Conservation (phyloP, 2,329 filamentous ascomycete species). For the Xylariales sp. region DNA sequence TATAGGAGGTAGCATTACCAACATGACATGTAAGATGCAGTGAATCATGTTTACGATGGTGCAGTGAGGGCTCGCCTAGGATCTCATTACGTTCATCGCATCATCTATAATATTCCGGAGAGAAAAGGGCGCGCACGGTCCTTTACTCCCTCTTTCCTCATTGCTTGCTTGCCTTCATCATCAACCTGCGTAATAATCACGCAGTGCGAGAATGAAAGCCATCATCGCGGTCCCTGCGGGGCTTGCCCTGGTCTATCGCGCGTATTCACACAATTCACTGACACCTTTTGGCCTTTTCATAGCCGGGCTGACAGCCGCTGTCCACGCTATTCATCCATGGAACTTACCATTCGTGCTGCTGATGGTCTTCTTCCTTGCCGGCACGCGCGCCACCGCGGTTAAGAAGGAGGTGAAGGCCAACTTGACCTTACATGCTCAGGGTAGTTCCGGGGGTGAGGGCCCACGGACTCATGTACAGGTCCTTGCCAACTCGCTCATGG, state of each 20-base stretch:
- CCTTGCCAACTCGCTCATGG: slow-evolving; percentile 86
- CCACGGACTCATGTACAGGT: slow-evolving; percentile 88
- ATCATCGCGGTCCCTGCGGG: slow-evolving; percentile 69
- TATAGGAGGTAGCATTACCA: neutral
- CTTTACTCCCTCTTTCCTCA: neutral
- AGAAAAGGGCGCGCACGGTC: neutral
- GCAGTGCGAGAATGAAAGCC: slow-evolving; percentile 62
- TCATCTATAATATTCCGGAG: neutral
- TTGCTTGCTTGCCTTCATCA: neutral
- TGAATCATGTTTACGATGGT: neutral
- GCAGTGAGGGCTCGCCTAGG: neutral
- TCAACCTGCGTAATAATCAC: neutral
- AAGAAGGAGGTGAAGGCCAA: slow-evolving; percentile 88
- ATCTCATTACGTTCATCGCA: neutral
- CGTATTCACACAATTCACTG: slow-evolving; percentile 78
- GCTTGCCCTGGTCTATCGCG: slow-evolving; percentile 71
- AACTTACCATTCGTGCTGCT: slow-evolving; percentile 89
- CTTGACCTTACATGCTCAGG: slow-evolving; percentile 81
- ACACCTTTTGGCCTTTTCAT: slow-evolving; percentile 79
- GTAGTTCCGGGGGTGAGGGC: slow-evolving; percentile 80
- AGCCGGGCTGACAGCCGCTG: slow-evolving; percentile 77
- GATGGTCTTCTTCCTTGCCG: slow-evolving; percentile 86
- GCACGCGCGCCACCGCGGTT: slow-evolving; percentile 85
- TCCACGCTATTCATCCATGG: slow-evolving; percentile 94
- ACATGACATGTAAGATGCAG: neutral